Evolutionary conservation across 805 yeast genomes (phyloP).

Genomic region (Maudiozyma pseudohumilis): DNA sequence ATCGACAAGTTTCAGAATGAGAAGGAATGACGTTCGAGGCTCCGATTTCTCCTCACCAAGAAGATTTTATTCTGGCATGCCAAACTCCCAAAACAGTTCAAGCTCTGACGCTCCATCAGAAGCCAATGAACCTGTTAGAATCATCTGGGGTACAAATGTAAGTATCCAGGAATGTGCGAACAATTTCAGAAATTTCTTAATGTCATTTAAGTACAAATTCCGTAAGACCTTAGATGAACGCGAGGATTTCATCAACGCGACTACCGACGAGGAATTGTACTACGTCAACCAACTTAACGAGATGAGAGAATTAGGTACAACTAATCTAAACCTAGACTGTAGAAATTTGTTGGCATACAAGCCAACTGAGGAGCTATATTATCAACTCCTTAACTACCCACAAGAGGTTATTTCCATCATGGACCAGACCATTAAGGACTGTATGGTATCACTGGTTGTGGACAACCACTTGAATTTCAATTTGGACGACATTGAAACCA

Average conservation of each 20-base stretch:
- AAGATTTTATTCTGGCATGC: constrained; percentile 34
- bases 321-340: constrained; percentile 79
- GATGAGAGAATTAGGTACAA: constrained; percentile 69
- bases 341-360: constrained; percentile 67
- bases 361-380: constrained; percentile 66
- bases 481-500: constrained; percentile 63
- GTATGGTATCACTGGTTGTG: constrained; percentile 63
- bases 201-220: constrained; percentile 72
- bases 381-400: constrained; percentile 84
- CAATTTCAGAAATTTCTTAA: constrained; percentile 70
- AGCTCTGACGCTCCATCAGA: constrained; percentile 26
- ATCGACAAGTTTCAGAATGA: constrained; percentile 39
- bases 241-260: constrained; percentile 29
- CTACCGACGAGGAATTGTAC: constrained; percentile 60
- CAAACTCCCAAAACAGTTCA: constrained; percentile 11
- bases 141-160: constrained; percentile 98
- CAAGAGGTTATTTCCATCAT: constrained; percentile 95
- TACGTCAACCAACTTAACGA: constrained; percentile 65
- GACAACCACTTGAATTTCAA: constrained; percentile 44
- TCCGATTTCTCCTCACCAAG: constrained; percentile 69
- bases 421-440: constrained; percentile 92
- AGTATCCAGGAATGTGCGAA: constrained; percentile 81
- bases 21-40: constrained; percentile 72
- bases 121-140: constrained; percentile 68
- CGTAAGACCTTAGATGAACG: constrained; percentile 40